phyloP scores from a whole-genome alignment of 805 yeast genomes.

The Lipomyces spencermartinsiae region DNA sequence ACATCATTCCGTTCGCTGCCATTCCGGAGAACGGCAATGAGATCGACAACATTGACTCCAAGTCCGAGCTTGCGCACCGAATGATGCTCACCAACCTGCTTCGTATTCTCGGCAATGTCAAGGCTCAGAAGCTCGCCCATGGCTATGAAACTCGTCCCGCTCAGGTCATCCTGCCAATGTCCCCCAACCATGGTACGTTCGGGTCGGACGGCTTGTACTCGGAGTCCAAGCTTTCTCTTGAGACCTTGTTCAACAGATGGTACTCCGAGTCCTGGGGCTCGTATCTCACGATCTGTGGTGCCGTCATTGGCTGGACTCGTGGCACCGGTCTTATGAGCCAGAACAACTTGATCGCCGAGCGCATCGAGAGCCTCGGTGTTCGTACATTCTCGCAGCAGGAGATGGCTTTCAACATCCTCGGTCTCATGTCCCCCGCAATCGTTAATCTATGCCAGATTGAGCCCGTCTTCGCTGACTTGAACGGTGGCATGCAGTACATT shows the following conservation, averaged over 20 bases:
- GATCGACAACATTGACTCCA: slow-evolving; percentile 88
- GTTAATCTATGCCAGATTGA: slow-evolving; percentile 86
- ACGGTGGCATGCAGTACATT: slow-evolving; percentile 96
- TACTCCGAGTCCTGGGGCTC: slow-evolving; percentile 95
- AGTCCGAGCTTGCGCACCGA: slow-evolving; percentile 97
- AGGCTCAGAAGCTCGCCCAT: slow-evolving; percentile 76
- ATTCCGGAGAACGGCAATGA: slow-evolving; percentile 99
- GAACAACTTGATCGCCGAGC: slow-evolving; percentile 96
- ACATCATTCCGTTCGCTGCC: slow-evolving; percentile 96
- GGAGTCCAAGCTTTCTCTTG: slow-evolving; percentile 93
- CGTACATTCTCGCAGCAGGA: slow-evolving; percentile 98
- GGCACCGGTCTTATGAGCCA: slow-evolving; percentile 99
- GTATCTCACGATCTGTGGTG: slow-evolving; percentile 96
- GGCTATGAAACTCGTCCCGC: slow-evolving; percentile 96
- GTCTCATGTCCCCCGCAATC: slow-evolving; percentile 87
- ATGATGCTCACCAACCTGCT: slow-evolving; percentile 95
- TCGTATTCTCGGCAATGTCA: slow-evolving; percentile 89
- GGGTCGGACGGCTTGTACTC: slow-evolving; percentile 99
- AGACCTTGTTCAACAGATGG: slow-evolving; percentile 98
- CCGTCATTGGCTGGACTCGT: slow-evolving; percentile 99
- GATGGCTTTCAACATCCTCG: slow-evolving; percentile 98
- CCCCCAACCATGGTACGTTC: slow-evolving; percentile 99
- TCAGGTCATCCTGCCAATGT: slow-evolving; percentile 92
- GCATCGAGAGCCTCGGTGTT: slow-evolving; percentile 93
- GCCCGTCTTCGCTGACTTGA: slow-evolving; percentile 97